A percentile compares a stretch with the other conserved stretches of the same genome.
These are phyloP conservation scores for Vitis vinifera DNA, from an alignment of 164 flowering plant species.

Conservation along the genomic window ASM3070453v1 NC_081807.1:6602501-6603000, in stretches of 20 bases:
- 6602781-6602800: constrained; percentile 55
- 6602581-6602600: constrained; percentile 35
- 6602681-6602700: constrained; percentile 57
- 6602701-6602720: constrained; percentile 68
- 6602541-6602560: constrained; percentile 39
- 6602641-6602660: constrained; percentile 45
- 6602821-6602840: constrained; percentile 65
- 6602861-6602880: constrained; percentile 60
- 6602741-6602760: constrained; percentile 69
- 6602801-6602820: constrained; percentile 66
- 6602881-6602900: constrained; percentile 80
- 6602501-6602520: constrained; percentile 65
- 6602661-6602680: constrained; percentile 33
- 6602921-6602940: constrained; percentile 15
- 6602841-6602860: constrained; percentile 58
- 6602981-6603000: constrained; percentile 54
- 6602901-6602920: constrained; percentile 63
- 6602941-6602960: constrained; percentile 22
- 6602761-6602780: constrained; percentile 67
- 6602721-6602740: constrained; percentile 61
- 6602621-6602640: constrained; percentile 36
- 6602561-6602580: constrained; percentile 45
- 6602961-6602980: constrained; percentile 45
- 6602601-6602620: constrained; percentile 22
- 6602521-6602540: constrained; percentile 61